These are phyloP conservation scores for Angomonas deanei DNA, from an alignment of 208 protist species.

Conservation along the genomic window DNA sequence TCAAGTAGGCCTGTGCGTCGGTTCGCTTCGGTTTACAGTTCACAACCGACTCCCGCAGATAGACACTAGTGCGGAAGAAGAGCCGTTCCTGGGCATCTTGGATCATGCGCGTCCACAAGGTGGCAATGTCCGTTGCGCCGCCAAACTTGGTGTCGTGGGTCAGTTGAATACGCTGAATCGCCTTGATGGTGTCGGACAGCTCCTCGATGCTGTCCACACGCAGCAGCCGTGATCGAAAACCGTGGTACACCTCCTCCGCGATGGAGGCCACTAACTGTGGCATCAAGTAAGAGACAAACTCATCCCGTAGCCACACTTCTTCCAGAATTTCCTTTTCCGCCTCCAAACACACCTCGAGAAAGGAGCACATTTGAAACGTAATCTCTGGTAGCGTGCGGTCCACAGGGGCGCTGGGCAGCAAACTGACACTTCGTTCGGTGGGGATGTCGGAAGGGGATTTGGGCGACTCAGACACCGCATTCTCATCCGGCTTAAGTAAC, in stretches of 20 bases:
- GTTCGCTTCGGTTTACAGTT: constrained; percentile 29
- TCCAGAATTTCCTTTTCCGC: constrained; percentile 53
- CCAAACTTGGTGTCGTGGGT: neutral
- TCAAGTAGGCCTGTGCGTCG: constrained; percentile 34
- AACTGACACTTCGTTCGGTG: too few species aligned
- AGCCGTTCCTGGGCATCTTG: constrained; percentile 84
- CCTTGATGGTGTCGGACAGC: constrained; percentile 57
- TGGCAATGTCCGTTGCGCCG: constrained; percentile 32
- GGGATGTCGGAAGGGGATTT: too few species aligned
- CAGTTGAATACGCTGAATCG: constrained; percentile 35
- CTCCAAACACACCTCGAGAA: constrained; percentile 53
- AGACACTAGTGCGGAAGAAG: constrained; percentile 77
- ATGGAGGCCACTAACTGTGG: constrained; percentile 52
- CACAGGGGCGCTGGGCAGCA: neutral
- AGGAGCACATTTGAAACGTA: constrained; percentile 35
- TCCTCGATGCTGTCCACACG: constrained; percentile 72
- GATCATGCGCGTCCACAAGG: constrained; percentile 69
- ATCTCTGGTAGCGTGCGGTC: constrained; percentile 40
- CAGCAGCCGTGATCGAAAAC: constrained; percentile 75
- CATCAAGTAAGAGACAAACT: constrained; percentile 45
- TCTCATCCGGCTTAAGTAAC: too few species aligned
- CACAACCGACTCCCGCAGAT: constrained; percentile 53
- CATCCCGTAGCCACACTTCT: constrained; percentile 72
- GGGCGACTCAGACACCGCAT: neutral
- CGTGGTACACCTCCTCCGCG: constrained; percentile 68